Conservation (phyloP, 75 land plant genomes). For the Sequoia sempervirens region DNA sequence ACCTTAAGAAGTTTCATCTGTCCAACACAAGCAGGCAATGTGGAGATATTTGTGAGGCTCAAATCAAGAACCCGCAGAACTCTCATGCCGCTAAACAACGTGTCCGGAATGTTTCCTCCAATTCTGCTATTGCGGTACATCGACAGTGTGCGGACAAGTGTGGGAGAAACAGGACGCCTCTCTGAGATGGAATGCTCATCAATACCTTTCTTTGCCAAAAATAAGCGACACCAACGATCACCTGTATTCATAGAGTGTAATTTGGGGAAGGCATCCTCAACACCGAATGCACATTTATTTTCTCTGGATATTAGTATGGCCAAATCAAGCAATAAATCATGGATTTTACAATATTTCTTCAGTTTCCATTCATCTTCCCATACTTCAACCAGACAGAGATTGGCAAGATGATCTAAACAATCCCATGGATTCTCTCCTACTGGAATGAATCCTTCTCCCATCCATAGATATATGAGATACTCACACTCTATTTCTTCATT, state of each 20-base stretch:
- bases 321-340: not conserved
- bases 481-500: not conserved
- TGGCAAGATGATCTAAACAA: not conserved
- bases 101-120: not conserved
- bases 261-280: not conserved
- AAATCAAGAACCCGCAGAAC: not conserved
- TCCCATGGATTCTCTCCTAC: not conserved
- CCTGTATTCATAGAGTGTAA: not conserved
- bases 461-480: conserved; percentile 1
- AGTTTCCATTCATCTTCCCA: not conserved
- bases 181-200: not conserved
- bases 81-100: not conserved
- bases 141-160: not conserved
- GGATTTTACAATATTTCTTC: not conserved
- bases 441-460: conserved; percentile 10
- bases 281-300: not conserved
- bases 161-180: not conserved
- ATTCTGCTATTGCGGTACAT: not conserved
- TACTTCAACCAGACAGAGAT: not conserved
- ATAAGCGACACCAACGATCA: not conserved
- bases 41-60: not conserved
- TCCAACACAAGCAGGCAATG: not conserved
- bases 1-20: not conserved
- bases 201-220: not conserved
- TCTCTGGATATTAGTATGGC: not conserved